Evolutionary conservation across 2,329 filamentous ascomycete species (phyloP).

Genomic region (Leptodontidium sp.): DNA sequence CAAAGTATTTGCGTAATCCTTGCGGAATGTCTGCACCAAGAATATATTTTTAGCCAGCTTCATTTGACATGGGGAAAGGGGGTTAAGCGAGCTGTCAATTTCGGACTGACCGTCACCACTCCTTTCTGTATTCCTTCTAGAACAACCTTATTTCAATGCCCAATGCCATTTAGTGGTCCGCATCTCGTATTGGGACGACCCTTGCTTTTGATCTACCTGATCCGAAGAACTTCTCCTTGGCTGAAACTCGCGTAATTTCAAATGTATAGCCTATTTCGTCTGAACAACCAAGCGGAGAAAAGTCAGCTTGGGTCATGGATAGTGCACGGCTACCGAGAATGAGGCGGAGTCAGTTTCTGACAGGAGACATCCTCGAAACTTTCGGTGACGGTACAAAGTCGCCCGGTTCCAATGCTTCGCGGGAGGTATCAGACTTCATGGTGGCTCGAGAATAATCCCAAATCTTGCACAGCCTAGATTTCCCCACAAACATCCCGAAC

Average conservation of each 20-base stretch:
- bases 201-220: not conserved
- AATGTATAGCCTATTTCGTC: slow-evolving; percentile 55
- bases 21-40: not conserved
- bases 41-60: not conserved
- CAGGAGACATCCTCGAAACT: not conserved
- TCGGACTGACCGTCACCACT: not conserved
- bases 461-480: not conserved
- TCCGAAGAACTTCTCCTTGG: not conserved
- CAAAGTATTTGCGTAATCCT: too few relatives aligned
- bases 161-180: not conserved
- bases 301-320: not conserved
- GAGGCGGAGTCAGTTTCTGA: not conserved
- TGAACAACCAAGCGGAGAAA: slow-evolving; percentile 47
- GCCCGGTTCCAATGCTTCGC: not conserved
- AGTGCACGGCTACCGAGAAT: not conserved
- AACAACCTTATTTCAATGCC: not conserved
- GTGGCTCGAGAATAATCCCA: not conserved
- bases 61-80: not conserved
- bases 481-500: not conserved
- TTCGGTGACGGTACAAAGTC: too few relatives aligned
- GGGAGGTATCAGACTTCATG: not conserved
- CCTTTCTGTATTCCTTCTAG: not conserved
- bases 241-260: slow-evolving; percentile 13
- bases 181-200: not conserved
- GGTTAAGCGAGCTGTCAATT: slow-evolving; percentile 8